Conservation (phyloP, 2,329 filamentous ascomycete species). For the Ilyonectria robusta region DNA sequence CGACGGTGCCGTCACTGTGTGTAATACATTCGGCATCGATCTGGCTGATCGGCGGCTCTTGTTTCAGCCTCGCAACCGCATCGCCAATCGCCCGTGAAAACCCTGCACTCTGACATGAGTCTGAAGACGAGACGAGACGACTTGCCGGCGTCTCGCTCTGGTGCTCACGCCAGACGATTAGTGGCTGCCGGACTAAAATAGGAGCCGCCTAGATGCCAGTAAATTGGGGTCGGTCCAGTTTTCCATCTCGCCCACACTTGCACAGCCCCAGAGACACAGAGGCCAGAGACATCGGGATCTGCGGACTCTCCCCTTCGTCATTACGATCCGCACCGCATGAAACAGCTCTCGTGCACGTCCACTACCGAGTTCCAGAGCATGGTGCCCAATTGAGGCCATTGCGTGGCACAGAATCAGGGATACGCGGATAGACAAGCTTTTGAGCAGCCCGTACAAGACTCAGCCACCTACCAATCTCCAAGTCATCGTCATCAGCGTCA, state of each 20-base stretch:
- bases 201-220: constrained; percentile 23
- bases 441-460: background rate
- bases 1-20: background rate
- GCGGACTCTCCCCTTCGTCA: constrained; percentile 10
- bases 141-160: constrained; percentile 21
- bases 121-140: background rate
- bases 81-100: constrained; percentile 6
- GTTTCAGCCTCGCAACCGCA: constrained; percentile 17
- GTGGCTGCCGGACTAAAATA: constrained; percentile 17
- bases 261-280: constrained; percentile 17
- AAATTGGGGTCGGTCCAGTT: constrained; percentile 22
- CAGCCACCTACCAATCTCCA: background rate
- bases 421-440: constrained; percentile 5
- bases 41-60: constrained; percentile 2
- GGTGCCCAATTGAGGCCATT: constrained; percentile 13
- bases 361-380: constrained; percentile 11
- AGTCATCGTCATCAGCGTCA: background rate
- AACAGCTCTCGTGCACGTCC: constrained; percentile 19
- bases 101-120: constrained; percentile 1
- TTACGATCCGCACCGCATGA: constrained; percentile 28
- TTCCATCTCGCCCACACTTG: constrained; percentile 20
- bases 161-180: constrained; percentile 3
- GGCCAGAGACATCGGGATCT: background rate
- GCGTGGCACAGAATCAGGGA: constrained; percentile 12
- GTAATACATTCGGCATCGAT: background rate